Base-by-base conservation (phyloP, 2,329 filamentous ascomycete species). In the Penicillium sp. region DNA sequence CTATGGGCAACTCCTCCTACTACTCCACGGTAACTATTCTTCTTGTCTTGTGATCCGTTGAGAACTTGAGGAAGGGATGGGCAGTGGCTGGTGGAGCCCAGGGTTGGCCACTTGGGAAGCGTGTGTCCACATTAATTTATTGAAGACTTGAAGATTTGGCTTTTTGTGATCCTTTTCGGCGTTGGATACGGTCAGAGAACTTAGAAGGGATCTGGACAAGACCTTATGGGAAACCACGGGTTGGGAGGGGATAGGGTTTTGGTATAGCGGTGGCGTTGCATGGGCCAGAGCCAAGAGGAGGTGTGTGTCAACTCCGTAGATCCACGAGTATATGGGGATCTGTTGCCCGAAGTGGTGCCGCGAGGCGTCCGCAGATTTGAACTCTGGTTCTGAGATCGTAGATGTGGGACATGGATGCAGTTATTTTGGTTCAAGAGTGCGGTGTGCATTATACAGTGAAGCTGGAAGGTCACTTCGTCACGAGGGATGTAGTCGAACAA, bases 61-160 rank as follows among this genome's bases (percentile, higher is more conserved):
- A 18, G 44, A 13, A 49, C 3, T 49, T 49, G 27, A 18, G 44
- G n/a, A 49, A 40, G 43, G 33, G 53, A 55, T 59, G 40, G 24
- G 22, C 53, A 43, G 36, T 53, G 37, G 37, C 24, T 35, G 57
- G 57, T 59, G 57, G 57, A 59, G 57, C 44, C 41, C 33, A 41
- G 41, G 47, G 27, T 37, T 36, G 27, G 46, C 44, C 36, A 43
- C 22, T 56, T 36, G 40, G 41, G 53, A 59, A 6, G 53, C 18
- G 36, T 40, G 53, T 53, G 55, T 56, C 57, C 57, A 56, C 57
- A 55, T 36, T 33, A 46, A 44, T 46, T 31, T 22, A 19, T 24
- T 59, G 57, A 31, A 59, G 57, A 56, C n/a, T 49, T 53, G 57
- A 54, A 33, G 56, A 59, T 59, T 54, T 37, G 18, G 24, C 44